A percentile compares a stretch with the other conserved stretches of the same genome.
Conservation (phyloP, 2,329 filamentous ascomycete species). For the Blastomyces emzantsi region DNA sequence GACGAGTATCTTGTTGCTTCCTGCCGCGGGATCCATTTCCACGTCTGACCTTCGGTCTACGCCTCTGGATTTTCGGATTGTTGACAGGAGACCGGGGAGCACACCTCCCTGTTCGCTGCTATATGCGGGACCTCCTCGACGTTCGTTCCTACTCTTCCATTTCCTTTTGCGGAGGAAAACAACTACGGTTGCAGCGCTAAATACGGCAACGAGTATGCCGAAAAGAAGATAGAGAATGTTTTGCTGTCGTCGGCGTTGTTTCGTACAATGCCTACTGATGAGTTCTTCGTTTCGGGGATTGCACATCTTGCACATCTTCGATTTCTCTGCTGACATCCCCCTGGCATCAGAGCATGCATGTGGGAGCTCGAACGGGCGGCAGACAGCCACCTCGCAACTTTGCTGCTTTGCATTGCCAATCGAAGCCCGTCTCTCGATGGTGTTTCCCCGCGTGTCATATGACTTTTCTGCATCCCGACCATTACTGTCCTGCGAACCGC, state of each 20-base stretch:
- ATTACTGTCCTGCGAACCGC: neutral
- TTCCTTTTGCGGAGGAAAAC: neutral
- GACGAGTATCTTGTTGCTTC: neutral
- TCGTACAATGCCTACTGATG: slow-evolving; percentile 4
- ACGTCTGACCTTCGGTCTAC: neutral
- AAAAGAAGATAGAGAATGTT: neutral
- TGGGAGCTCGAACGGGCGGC: slow-evolving; percentile 8
- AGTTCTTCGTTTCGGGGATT: slow-evolving; percentile 11
- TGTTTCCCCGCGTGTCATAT: neutral
- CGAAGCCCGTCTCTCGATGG: neutral
- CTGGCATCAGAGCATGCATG: slow-evolving; percentile 5
- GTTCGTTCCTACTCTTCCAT: neutral
- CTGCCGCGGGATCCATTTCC: neutral
- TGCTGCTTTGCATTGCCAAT: neutral
- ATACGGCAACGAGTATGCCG: neutral
- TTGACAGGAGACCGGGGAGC: neutral
- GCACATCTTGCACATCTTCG: slow-evolving; percentile 13
- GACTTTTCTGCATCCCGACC: neutral
- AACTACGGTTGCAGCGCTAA: neutral
- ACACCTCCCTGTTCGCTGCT: neutral
- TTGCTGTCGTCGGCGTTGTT: neutral
- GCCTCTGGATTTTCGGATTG: neutral
- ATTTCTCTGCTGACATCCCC: neutral
- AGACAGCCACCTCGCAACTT: slow-evolving; percentile 10
- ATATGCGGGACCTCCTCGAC: neutral